Base-by-base conservation (phyloP, 2,329 filamentous ascomycete species). In the Venturiaceae sp. region DNA sequence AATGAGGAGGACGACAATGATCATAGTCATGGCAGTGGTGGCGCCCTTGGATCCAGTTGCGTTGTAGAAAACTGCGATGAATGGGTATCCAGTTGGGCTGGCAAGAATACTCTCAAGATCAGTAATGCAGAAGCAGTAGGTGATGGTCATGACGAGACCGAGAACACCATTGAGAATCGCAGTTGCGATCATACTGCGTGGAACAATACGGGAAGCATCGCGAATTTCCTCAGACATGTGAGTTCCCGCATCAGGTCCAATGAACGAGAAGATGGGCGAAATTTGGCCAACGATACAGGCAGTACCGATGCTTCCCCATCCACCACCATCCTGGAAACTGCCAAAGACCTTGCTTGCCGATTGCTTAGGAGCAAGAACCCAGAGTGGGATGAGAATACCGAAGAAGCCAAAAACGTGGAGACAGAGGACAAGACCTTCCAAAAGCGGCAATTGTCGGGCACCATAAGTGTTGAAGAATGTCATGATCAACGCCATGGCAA, bases 181-280 rank as follows among this genome's bases (percentile, higher is more conserved):
- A 0, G 73, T 75, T 55, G 66, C 68, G 19, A 76, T 67, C 73
- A 77, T 75, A 32, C 71, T 71, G 1, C 68, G 65, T 2, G 74
- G 74, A 23, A 72, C 66, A 0, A 65, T 67, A 32, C 66, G 60
- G 1, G 68, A 64, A 5, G 70, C 70, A 53, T 72, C 67, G 2
- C 65, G 61, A 7, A 72, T 57, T 59, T 73, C 71, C 39, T 73
- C 70, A n/a, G 60, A 57, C 60, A 61, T 61, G 44, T 61, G 60
- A 5, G 60, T 54, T 5, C 33, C 60, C 13, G 53, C 58, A 34
- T 61, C 61, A 61, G 21, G 44, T 32, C 57, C 58, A 13, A 60
- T 37, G 46, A 61, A 60, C 13, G 37, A 50, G 32, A 28, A 60
- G 14, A 61, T 46, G 1, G 55, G 14, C 8, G 58, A 30, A n/a